Evolutionary conservation across 257 asterid genomes (phyloP), one percentile per base, ranked within the genome.

Genomic region (Penstemon barbatus): DNA sequence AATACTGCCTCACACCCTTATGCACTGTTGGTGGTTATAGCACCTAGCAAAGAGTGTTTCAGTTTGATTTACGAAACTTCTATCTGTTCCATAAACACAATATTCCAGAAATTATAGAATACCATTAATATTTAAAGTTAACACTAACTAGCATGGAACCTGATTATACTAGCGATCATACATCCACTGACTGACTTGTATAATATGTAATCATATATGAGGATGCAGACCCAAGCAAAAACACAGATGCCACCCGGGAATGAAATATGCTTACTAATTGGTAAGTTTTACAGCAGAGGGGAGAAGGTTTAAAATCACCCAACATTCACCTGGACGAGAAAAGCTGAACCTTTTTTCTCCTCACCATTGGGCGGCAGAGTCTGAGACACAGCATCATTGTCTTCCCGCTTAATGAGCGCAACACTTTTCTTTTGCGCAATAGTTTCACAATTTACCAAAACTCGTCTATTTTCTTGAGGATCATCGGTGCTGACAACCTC

Each of bases 311-410:
- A 68, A 68, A 66, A 39, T 57, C 46, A 15, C 18, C 18, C 18
- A 15, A 15, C 18, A 42, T 13, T 81, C 82, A 93, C 99, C 99
- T 90, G 89, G 73, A 65, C 37, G 52, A 86, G 95, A 80, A 88
- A 93, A 63, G 80, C 83, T 48, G 96, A 78, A 76, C 99, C 99
- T 74, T 78, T 88, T 42, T 76, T 76, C 81, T 80, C 91, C 61
- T 65, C 90, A 58, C 77, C 79, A 68, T 77, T 71, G 53, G 77
- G 65, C 64, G 86, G 64, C 63, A 66, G 77, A 71, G 78, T 68
- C 69, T 54, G 79, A 61, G 78, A 49, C 39, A 25, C 67, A 5
- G 9, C 66, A 63, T 56, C 81, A 70, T 74, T 71, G 42, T 68
- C 70, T 74, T 75, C 82, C 55, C 15, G 69, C 48, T 70, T 72